These are phyloP conservation scores for Arthromyces matolae DNA, from an alignment of 768 basidiomycete genomes.

Conservation along the genomic window DNA sequence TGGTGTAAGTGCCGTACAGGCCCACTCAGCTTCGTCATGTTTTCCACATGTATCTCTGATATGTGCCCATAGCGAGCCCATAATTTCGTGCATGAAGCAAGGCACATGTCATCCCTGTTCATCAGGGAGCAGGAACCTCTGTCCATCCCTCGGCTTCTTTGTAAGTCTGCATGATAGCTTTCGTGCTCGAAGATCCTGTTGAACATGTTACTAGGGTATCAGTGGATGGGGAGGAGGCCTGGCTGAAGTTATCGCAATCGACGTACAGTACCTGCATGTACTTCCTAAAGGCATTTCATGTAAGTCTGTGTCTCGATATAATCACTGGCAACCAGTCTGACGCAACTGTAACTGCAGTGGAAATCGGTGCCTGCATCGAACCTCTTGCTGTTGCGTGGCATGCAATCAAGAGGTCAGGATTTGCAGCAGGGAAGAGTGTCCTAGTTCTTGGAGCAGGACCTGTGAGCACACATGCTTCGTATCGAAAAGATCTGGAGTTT, in stretches of 20 bases:
- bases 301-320: slow-evolving; percentile 17
- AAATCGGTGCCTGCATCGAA: slow-evolving; percentile 44
- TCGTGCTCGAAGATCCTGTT: too few species aligned
- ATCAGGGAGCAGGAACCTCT: slow-evolving; percentile 30
- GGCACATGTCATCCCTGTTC: slow-evolving; percentile 31
- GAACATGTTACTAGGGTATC: slow-evolving; percentile 27
- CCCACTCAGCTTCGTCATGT: not conserved
- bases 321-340: not conserved
- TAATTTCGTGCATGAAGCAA: slow-evolving; percentile 35
- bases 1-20: slow-evolving; percentile 24
- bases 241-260: slow-evolving; percentile 36
- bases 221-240: slow-evolving; percentile 41
- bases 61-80: slow-evolving; percentile 32
- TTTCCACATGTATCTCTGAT: not conserved
- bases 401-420: slow-evolving; percentile 38
- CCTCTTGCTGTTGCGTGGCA: slow-evolving; percentile 46
- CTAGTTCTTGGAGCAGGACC: slow-evolving; percentile 45
- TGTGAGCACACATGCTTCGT: slow-evolving; percentile 22
- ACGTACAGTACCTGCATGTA: slow-evolving; percentile 32
- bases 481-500: not conserved
- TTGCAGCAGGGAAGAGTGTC: slow-evolving; percentile 34
- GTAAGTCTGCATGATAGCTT: slow-evolving; percentile 20
- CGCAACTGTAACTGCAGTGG: slow-evolving; percentile 30
- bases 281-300: slow-evolving; percentile 36
- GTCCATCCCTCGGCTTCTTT: slow-evolving; percentile 31